Evolutionary conservation across 805 yeast genomes (phyloP).

Genomic region (Pichia deserticola): DNA sequence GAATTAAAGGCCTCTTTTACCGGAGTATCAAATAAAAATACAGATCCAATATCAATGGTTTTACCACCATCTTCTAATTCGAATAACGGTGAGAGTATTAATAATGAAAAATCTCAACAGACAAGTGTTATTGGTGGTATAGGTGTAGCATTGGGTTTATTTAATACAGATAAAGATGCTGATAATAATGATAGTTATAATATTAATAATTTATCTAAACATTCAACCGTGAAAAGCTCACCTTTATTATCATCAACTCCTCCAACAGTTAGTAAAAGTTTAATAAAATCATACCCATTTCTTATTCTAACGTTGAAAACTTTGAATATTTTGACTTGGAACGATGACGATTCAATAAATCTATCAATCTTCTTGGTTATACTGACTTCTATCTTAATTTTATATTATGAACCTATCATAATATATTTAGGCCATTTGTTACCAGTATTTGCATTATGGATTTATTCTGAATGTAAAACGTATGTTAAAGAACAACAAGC

Average conservation of each 20-base stretch:
- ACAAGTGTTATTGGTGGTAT: constrained; percentile 4
- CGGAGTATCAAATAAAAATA: constrained; percentile 25
- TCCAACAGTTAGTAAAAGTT: constrained; percentile 78
- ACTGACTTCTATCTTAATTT: constrained; percentile 46
- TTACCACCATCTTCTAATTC: constrained; percentile 6
- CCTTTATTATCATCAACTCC: constrained; percentile 87
- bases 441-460: constrained; percentile 51
- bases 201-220: background rate
- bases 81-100: background rate
- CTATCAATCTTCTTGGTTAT: constrained; percentile 45
- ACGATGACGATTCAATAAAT: constrained; percentile 74
- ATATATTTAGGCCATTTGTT: constrained; percentile 79
- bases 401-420: constrained; percentile 73
- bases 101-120: background rate
- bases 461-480: constrained; percentile 52
- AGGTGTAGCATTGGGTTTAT: constrained; percentile 2
- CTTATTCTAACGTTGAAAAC: constrained; percentile 62
- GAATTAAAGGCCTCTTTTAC: constrained; percentile 35
- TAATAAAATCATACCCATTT: constrained; percentile 80
- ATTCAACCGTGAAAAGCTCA: constrained; percentile 44
- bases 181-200: background rate
- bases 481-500: constrained; percentile 52
- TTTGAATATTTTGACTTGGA: constrained; percentile 81
- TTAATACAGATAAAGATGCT: background rate
- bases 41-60: constrained; percentile 9